A percentile compares a stretch with the other conserved stretches of the same genome.
Conservation (phyloP, 768 basidiomycete species). For the Mycena pura region DNA sequence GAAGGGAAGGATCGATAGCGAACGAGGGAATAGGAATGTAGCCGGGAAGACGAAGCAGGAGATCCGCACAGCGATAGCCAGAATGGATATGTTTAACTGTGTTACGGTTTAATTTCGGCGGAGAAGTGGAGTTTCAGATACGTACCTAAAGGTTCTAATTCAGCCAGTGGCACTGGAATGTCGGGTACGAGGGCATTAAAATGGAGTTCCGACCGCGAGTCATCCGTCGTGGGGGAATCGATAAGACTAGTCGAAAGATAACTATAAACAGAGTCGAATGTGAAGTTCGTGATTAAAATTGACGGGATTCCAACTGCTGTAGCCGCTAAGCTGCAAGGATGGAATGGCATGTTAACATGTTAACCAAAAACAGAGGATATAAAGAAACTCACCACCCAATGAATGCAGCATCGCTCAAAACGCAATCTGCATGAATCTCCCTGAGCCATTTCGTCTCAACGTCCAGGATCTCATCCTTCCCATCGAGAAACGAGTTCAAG, state of each 20-base stretch:
- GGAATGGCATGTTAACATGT: neutral
- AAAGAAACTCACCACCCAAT: constrained; percentile 66
- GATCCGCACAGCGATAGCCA: constrained; percentile 75
- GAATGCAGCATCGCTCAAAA: constrained; percentile 81
- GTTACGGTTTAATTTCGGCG: neutral
- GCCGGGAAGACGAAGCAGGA: constrained; percentile 75
- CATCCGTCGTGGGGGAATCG: constrained; percentile 40
- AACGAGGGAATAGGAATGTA: constrained; percentile 82
- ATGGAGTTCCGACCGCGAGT: constrained; percentile 13
- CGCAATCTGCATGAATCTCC: constrained; percentile 57
- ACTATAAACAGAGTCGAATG: constrained; percentile 84
- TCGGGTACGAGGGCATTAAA: constrained; percentile 52
- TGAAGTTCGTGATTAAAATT: constrained; percentile 80
- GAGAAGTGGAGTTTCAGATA: neutral
- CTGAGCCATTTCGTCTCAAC: constrained; percentile 66
- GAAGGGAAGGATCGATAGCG: constrained; percentile 55
- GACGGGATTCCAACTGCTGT: constrained; percentile 69
- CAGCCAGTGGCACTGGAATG: constrained; percentile 54
- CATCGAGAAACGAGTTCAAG: constrained; percentile 60
- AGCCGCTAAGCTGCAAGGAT: constrained; percentile 63
- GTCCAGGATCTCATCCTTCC: constrained; percentile 59
- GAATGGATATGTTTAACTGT: constrained; percentile 62
- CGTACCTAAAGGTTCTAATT: constrained; percentile 55
- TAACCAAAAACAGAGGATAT: neutral
- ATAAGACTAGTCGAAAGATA: constrained; percentile 67